These are phyloP conservation scores for Pholiota microspora DNA, from an alignment of 768 basidiomycete genomes.

Conservation along the genomic window DNA sequence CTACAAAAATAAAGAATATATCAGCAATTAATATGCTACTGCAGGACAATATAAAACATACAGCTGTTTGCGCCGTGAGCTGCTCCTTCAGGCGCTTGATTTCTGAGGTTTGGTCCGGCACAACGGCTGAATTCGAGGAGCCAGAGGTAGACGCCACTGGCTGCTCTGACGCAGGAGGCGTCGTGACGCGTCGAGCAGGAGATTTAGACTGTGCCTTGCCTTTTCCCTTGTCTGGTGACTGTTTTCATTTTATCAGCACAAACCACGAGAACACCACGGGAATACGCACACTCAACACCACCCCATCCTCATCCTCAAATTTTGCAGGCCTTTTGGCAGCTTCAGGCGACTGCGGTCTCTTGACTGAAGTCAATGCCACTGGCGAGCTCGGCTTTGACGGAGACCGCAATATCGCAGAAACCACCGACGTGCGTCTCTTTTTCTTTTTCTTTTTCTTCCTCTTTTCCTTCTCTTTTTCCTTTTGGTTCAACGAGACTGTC, in stretches of 20 bases:
- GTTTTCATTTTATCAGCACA: slow-evolving; percentile 1
- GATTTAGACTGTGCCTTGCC: slow-evolving; percentile 31
- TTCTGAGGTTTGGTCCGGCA: not conserved
- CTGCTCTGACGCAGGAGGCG: not conserved
- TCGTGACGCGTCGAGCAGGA: slow-evolving; percentile 8
- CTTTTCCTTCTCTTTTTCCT: slow-evolving; percentile 35
- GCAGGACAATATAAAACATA: slow-evolving; percentile 21
- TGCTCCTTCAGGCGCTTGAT: slow-evolving; percentile 38
- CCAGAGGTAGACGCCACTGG: slow-evolving; percentile 20
- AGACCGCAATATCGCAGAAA: slow-evolving; percentile 18
- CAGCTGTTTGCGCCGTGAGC: slow-evolving; percentile 37
- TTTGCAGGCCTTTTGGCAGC: slow-evolving; percentile 1
- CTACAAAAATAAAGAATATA: slow-evolving; percentile 25
- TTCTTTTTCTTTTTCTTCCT: slow-evolving; percentile 35
- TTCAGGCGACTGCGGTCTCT: too few species aligned
- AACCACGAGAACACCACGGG: not conserved
- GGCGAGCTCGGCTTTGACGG: slow-evolving; percentile 5
- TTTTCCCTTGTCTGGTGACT: slow-evolving; percentile 40
- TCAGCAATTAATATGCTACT: not conserved
- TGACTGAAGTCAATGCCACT: too few species aligned
- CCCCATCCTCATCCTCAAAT: slow-evolving; percentile 8
- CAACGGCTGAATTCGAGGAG: not conserved
- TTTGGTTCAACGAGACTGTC: slow-evolving; percentile 14
- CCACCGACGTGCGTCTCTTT: slow-evolving; percentile 23
- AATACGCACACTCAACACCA: slow-evolving; percentile 20